Conservation (phyloP, 768 basidiomycete species). For the Tephrocybe rancida region DNA sequence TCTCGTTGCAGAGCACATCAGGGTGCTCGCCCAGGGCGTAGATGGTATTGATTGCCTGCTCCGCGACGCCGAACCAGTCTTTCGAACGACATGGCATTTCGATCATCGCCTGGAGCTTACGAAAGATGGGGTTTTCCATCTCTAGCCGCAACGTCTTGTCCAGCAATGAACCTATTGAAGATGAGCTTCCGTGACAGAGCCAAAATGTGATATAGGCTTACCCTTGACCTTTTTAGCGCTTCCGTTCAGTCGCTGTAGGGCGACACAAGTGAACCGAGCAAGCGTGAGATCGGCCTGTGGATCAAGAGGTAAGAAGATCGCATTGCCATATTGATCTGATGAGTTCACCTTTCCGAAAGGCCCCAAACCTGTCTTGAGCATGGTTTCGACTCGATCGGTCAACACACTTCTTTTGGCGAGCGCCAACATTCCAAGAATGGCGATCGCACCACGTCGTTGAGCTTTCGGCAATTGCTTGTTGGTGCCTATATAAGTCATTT, state of each 20-base stretch:
- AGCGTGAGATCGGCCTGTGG: constrained; percentile 82
- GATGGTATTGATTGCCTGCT: constrained; percentile 95
- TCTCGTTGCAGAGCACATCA: constrained; percentile 74
- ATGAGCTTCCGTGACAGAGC: background rate
- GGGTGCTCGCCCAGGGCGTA: constrained; percentile 95
- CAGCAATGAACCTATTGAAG: constrained; percentile 69
- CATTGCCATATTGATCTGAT: background rate
- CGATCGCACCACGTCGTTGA: constrained; percentile 94
- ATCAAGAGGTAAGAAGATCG: background rate
- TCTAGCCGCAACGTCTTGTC: constrained; percentile 86
- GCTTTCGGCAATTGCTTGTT: constrained; percentile 72
- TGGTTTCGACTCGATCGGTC: constrained; percentile 75
- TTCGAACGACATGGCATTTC: constrained; percentile 79
- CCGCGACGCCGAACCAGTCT: constrained; percentile 97
- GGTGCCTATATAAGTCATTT: constrained; percentile 53
- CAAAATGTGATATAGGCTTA: constrained; percentile 23
- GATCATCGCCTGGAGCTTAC: constrained; percentile 78
- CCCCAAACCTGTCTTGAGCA: constrained; percentile 88
- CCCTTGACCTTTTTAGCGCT: constrained; percentile 98
- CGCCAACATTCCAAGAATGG: constrained; percentile 96
- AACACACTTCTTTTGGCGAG: constrained; percentile 79
- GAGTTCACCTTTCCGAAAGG: constrained; percentile 73
- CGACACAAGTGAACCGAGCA: constrained; percentile 92
- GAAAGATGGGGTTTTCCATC: constrained; percentile 88
- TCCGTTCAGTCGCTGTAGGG: constrained; percentile 89